phyloP scores from a whole-genome alignment of 139 green algal genomes.

The Ettlia oleoabundans region DNA sequence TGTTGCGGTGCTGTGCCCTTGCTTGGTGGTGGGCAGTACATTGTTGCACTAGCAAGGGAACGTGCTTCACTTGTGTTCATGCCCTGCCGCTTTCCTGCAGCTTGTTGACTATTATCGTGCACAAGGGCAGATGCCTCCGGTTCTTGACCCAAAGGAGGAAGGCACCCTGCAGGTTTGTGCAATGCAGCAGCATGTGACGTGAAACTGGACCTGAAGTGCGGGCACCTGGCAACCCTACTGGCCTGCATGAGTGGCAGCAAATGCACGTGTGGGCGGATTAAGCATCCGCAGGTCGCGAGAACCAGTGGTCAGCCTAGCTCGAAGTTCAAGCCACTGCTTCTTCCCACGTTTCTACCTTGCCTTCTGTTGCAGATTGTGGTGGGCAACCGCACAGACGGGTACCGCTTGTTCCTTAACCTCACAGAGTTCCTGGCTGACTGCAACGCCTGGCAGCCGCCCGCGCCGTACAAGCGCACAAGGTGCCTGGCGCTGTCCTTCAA shows the following conservation, averaged over 20 bases:
- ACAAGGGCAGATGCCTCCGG: neutral
- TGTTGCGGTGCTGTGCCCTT: too few relatives aligned
- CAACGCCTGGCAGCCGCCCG: neutral
- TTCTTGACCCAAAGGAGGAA: neutral
- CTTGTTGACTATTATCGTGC: neutral
- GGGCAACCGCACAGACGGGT: neutral
- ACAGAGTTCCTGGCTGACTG: neutral
- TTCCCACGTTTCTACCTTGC: neutral
- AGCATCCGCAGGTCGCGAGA: too few relatives aligned
- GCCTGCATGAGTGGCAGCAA: too few relatives aligned
- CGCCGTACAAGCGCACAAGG: neutral
- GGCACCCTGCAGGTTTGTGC: neutral
- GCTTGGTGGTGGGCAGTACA: too few relatives aligned
- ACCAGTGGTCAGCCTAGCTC: too few relatives aligned
- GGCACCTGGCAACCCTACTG: too few relatives aligned
- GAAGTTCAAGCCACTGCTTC: too few relatives aligned
- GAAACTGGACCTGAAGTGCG: too few relatives aligned
- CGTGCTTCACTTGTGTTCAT: neutral
- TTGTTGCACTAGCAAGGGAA: too few relatives aligned
- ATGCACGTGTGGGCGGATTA: too few relatives aligned
- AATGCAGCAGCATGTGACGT: neutral
- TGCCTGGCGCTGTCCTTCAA: neutral
- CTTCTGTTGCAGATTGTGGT: neutral
- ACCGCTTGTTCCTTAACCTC: neutral
- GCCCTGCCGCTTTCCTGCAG: neutral